Conservation (phyloP, 176 grass and related monocot genomes). For the Avena atlantica region DNA sequence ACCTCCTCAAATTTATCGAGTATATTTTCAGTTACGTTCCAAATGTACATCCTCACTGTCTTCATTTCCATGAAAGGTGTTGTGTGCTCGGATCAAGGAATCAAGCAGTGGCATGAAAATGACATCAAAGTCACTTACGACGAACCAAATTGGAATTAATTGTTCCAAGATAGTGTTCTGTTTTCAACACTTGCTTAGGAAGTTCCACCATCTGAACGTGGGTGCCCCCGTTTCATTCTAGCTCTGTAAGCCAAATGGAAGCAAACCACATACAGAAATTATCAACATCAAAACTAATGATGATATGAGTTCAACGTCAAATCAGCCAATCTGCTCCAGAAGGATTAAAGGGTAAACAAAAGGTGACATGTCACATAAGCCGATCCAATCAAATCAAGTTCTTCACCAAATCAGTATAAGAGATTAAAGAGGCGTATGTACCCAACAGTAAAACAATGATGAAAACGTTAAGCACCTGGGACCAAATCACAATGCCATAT, state of each 20-base stretch:
- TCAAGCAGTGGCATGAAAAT: conserved; percentile 29
- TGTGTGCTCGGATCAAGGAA: neutral
- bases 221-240: neutral
- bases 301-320: neutral
- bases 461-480: conserved; percentile 1
- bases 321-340: neutral
- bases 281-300: neutral
- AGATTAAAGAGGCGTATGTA: neutral
- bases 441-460: neutral
- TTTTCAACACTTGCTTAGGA: neutral
- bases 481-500: conserved; percentile 4
- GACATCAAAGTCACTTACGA: conserved; percentile 15
- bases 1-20: neutral
- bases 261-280: conserved; percentile 12
- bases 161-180: conserved; percentile 1
- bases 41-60: neutral
- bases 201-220: conserved; percentile 4
- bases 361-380: neutral
- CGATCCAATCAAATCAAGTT: neutral
- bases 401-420: neutral
- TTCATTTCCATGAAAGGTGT: conserved; percentile 29
- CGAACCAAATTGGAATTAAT: conserved; percentile 11
- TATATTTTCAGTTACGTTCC: conserved; percentile 14
- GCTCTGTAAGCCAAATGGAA: neutral
- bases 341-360: neutral